These are phyloP conservation scores for Coemansia sp. DNA, from an alignment of 192 early-diverging fungal species.

Conservation along the genomic window DNA sequence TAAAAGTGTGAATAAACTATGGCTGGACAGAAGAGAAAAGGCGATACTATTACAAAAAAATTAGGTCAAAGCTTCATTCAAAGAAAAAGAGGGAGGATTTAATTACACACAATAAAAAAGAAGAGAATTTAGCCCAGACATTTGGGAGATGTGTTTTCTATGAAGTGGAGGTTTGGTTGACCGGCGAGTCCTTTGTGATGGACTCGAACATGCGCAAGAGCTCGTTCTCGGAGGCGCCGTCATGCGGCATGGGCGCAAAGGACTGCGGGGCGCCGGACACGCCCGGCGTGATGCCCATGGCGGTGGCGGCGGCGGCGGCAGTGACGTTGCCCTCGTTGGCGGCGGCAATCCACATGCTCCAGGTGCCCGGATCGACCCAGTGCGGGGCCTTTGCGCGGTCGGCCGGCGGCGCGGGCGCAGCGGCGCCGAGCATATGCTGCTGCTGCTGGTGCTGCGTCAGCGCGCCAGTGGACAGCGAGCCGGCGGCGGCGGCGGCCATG, in stretches of 20 bases:
- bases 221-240: constrained; percentile 17
- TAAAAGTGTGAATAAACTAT: no score
- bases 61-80: not conserved
- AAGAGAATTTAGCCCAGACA: not conserved
- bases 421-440: not conserved
- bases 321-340: constrained; percentile 38
- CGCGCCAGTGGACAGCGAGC: not conserved
- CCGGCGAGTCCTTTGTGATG: constrained; percentile 14
- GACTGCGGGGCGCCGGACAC: constrained; percentile 26
- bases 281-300: constrained; percentile 50
- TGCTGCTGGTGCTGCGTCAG: constrained; percentile 10
- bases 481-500: not conserved
- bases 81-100: not conserved
- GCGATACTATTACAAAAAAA: not conserved
- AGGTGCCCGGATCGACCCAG: constrained; percentile 33
- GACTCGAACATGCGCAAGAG: constrained; percentile 44
- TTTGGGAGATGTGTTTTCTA: no score
- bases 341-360: constrained; percentile 49
- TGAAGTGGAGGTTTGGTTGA: constrained; percentile 1
- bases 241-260: constrained; percentile 15
- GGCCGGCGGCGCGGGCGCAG: not conserved
- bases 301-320: constrained; percentile 32
- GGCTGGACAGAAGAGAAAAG: no score
- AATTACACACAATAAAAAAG: not conserved
- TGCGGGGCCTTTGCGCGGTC: constrained; percentile 41